These are phyloP conservation scores for Bolboschoenus planiculmis DNA, from an alignment of 176 grass and related monocot species.

Conservation along the genomic window DNA sequence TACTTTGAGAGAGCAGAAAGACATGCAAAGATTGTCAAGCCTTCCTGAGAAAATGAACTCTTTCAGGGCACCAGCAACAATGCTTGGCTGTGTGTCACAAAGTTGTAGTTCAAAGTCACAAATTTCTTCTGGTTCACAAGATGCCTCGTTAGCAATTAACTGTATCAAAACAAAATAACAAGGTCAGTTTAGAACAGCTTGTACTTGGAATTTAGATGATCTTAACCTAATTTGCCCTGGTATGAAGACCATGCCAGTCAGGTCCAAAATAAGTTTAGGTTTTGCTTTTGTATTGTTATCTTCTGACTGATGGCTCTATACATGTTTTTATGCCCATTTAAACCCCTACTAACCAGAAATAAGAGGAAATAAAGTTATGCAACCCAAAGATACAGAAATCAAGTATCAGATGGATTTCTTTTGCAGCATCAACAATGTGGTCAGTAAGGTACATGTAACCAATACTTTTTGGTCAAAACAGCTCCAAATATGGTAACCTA, in stretches of 20 bases:
- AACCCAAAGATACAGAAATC: neutral
- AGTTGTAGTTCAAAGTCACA: conserved; percentile 93
- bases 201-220: neutral
- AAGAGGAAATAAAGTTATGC: neutral
- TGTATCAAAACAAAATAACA: conserved; percentile 31
- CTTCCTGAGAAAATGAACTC: conserved; percentile 97
- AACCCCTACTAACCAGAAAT: neutral
- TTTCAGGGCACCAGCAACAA: conserved; percentile 76
- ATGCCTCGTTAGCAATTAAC: conserved; percentile 73
- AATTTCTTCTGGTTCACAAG: conserved; percentile 66
- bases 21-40: conserved; percentile 99
- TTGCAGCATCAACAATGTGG: neutral
- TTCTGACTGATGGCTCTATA: neutral
- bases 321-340: neutral
- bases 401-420: neutral
- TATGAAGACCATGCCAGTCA: neutral
- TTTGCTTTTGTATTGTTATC: neutral
- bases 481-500: neutral
- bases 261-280: neutral
- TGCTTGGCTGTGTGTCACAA: conserved; percentile 89
- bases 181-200: neutral
- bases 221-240: conserved; percentile 2
- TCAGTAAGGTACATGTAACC: neutral
- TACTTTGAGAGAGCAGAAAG: conserved; percentile 91
- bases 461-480: neutral